Evolutionary conservation across 306 rosid species (phyloP).

Genomic region (Cucurbita ficifolia): DNA sequence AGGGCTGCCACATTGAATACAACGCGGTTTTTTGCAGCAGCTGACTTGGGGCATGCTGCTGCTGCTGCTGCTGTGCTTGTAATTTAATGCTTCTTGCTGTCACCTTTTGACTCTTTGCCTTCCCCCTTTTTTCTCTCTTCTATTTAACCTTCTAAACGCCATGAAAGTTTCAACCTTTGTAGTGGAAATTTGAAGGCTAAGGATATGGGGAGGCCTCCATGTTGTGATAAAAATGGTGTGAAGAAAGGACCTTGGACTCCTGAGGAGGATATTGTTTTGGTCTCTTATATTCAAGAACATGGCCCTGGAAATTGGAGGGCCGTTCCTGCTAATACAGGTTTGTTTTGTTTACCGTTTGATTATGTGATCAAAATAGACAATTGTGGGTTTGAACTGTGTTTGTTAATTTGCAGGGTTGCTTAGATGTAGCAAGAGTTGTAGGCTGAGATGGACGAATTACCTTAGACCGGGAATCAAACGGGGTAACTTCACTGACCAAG

Average conservation of each 20-base stretch:
- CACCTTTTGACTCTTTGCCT: conserved; percentile 47
- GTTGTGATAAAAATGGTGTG: conserved; percentile 59
- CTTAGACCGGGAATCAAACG: conserved; percentile 62
- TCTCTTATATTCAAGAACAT: conserved; percentile 49
- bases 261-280: conserved; percentile 30
- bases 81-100: conserved; percentile 40
- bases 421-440: conserved; percentile 60
- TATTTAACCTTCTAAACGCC: conserved; percentile 20
- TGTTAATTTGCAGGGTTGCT: conserved; percentile 29
- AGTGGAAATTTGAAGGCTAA: neutral
- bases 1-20: conserved; percentile 42
- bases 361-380: neutral
- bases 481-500: conserved; percentile 53
- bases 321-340: conserved; percentile 51
- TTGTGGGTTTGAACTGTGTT: neutral
- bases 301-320: conserved; percentile 65
- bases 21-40: conserved; percentile 44
- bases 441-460: conserved; percentile 66
- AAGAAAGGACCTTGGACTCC: conserved; percentile 84
- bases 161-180: neutral
- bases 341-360: too few species aligned
- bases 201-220: conserved; percentile 57
- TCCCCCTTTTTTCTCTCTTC: neutral
- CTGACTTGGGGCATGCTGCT: conserved; percentile 33
- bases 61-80: neutral